A percentile compares a stretch with the other conserved stretches of the same genome.
phyloP scores from a whole-genome alignment of 495 filamentous ascomycete species.

The Jackrogersella multiformis region DNA sequence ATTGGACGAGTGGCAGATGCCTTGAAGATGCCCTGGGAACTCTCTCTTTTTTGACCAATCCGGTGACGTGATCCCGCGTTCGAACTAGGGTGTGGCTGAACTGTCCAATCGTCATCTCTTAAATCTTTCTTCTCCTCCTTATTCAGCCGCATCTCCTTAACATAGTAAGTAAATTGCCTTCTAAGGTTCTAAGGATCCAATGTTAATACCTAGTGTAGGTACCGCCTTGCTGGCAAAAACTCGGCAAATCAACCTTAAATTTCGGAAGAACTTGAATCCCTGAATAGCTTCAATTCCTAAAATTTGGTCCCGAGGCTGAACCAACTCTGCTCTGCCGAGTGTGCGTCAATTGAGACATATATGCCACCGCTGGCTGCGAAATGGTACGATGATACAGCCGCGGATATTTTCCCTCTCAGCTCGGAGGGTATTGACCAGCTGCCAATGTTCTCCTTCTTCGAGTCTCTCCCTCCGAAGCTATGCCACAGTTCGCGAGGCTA shows the following conservation, averaged over 20 bases:
- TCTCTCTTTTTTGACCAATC: conserved; percentile 37
- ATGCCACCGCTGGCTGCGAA: conserved; percentile 21
- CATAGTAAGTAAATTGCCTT: too few species aligned
- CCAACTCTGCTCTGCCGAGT: conserved; percentile 3
- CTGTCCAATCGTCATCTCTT: conserved; percentile 16
- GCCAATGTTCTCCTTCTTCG: conserved; percentile 54
- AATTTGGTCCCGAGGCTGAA: conserved; percentile 35
- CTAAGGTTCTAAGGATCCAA: too few species aligned
- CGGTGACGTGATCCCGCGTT: conserved; percentile 45
- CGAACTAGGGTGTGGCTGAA: conserved; percentile 17
- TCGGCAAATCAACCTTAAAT: conserved; percentile 26
- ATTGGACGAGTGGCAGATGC: conserved; percentile 48
- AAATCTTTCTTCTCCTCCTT: not conserved
- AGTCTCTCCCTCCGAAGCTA: conserved; percentile 60
- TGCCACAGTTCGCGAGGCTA: conserved; percentile 61
- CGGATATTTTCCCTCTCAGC: conserved; percentile 65
- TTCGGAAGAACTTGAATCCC: conserved; percentile 43
- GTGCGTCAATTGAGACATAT: conserved; percentile 21
- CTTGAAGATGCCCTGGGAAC: too few species aligned
- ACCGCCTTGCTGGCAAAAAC: conserved; percentile 12
- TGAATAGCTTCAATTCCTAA: conserved; percentile 44
- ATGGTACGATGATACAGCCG: conserved; percentile 69
- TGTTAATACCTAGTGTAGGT: not conserved
- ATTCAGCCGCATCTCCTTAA: conserved; percentile 15
- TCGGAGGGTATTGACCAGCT: conserved; percentile 51